Evolutionary conservation across 306 rosid species (phyloP), one percentile per base, ranked within the genome.

Genomic region (Medicago arabica): DNA sequence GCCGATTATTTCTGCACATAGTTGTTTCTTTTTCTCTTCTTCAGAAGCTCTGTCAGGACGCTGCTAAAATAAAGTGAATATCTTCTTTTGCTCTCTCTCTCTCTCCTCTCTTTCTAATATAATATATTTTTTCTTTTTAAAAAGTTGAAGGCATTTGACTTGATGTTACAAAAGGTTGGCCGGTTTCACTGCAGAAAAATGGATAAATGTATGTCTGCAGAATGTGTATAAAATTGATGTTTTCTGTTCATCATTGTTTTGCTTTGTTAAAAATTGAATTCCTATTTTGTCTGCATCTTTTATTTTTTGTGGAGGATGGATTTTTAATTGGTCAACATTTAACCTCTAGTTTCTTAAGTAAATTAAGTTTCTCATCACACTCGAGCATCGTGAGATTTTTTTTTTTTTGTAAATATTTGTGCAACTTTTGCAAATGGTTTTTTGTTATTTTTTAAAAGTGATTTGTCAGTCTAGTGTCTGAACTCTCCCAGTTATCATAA

Each of bases 301-400:
- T 28, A 6, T 19, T 63, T 71, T 40, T 39, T 36, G 7, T 41
- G 59, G 49, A 46, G 67, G 67, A 67, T 28, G 18, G 25, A 63
- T 69, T 74, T 57, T 75, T 7, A 58, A 57, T 58, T 38, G 65
- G 43, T 15, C 49, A 9, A 34, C 21, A 75, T 59, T 39, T 19
- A 66, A 28, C 15, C 36, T 58, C 17, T 57, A 18, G 16, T 64
- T 53, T 64, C 15, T 18, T 9, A 12, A 19, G 62, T 57, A 57
- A 57, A 21, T 57, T 57, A 55, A 19, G 62, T 18, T 53, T 71
- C 68, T 75, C 18, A 23, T 41, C 64, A 51, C 66, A 72, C 25
- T 28, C 44, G 57, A 36, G 43, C 28, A 5, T 55, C 50, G 36
- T 50, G 19, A 40, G 15, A 53, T 62, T 62, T 15, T 23, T 0